Evolutionary conservation across 306 rosid genomes (phyloP).

Genomic region (Urtica urens): DNA sequence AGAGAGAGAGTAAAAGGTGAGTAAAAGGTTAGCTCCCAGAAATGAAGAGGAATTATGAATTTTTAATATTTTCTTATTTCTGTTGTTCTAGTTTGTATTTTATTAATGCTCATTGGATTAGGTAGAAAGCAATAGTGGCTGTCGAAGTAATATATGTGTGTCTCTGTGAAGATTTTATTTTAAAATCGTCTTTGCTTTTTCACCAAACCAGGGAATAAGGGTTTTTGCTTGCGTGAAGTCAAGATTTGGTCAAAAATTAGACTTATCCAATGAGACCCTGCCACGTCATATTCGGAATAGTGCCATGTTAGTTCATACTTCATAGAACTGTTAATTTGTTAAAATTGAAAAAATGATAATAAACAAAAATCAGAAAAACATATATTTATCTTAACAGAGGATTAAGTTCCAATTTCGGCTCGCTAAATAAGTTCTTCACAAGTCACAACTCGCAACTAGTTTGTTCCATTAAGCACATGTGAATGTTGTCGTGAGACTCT

Average conservation of each 20-base stretch:
- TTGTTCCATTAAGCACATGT: too few relatives aligned
- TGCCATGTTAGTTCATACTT: not conserved
- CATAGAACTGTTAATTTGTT: not conserved
- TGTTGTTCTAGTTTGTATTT: not conserved
- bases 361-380: too few relatives aligned
- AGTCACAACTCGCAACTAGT: too few relatives aligned
- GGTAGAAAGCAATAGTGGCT: constrained; percentile 47
- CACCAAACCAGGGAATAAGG: constrained; percentile 46
- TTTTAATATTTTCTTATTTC: not conserved
- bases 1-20: not conserved
- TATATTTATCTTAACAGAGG: too few relatives aligned
- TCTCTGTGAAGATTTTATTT: constrained; percentile 8
- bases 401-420: too few relatives aligned
- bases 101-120: constrained; percentile 29
- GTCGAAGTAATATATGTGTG: constrained; percentile 18
- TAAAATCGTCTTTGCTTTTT: constrained; percentile 49
- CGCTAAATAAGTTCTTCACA: too few relatives aligned
- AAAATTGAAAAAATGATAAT: too few relatives aligned
- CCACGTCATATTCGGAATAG: constrained; percentile 22
- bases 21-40: not conserved
- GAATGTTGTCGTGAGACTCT: too few relatives aligned
- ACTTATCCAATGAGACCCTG: constrained; percentile 9
- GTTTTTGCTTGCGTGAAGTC: constrained; percentile 30
- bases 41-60: not conserved
- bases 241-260: constrained; percentile 23